These are phyloP conservation scores for Fomitopsis pulvina DNA, from an alignment of 768 basidiomycete species.

Conservation along the genomic window DNA sequence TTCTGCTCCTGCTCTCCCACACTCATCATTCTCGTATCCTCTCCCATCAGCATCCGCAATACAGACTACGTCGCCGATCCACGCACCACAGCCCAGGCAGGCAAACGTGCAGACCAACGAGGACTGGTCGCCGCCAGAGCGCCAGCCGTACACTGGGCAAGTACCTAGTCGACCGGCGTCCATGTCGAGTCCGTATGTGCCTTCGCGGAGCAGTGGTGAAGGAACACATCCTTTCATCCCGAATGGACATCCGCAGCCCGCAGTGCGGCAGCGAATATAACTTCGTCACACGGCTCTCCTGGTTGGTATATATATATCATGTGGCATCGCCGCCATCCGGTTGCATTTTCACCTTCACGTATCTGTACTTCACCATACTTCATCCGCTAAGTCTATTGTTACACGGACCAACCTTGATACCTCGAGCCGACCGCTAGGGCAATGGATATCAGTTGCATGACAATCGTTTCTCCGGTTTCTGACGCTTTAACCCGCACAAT, in stretches of 20 bases:
- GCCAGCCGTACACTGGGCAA: constrained; percentile 16
- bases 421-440: constrained; percentile 14
- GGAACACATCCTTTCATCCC: constrained; percentile 18
- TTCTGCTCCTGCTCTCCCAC: constrained; percentile 34
- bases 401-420: constrained; percentile 19
- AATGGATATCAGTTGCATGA: constrained; percentile 9
- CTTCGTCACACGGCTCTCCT: background rate
- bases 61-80: constrained; percentile 37
- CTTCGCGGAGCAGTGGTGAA: constrained; percentile 24
- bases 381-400: constrained; percentile 13
- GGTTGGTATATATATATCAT: constrained; percentile 10
- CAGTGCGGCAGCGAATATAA: constrained; percentile 20
- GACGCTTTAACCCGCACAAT: background rate
- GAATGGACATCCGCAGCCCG: constrained; percentile 19
- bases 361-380: constrained; percentile 20
- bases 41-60: constrained; percentile 37
- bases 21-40: constrained; percentile 40
- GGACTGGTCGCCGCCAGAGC: constrained; percentile 16
- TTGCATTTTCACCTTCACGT: constrained; percentile 10
- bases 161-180: constrained; percentile 21
- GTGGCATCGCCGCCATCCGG: constrained; percentile 4
- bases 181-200: constrained; percentile 21
- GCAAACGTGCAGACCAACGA: constrained; percentile 17
- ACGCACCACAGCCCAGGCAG: constrained; percentile 34
- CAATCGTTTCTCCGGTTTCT: background rate